These are phyloP conservation scores for Colletotrichum godetiae DNA, from an alignment of 2,329 filamentous ascomycete genomes.

Conservation along the genomic window DNA sequence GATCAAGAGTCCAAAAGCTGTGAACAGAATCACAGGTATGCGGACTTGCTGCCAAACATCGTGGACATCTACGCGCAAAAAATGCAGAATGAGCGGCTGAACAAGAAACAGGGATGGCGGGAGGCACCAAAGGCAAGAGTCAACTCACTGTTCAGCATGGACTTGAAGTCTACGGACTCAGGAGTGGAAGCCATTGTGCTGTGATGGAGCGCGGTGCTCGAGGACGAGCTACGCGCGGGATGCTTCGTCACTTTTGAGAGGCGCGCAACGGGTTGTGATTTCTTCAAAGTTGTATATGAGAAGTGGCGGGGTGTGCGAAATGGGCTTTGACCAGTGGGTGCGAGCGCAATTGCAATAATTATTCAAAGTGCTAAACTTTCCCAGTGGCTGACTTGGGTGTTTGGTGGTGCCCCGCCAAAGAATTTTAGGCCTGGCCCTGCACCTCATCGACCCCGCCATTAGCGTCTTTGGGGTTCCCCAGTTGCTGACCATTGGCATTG, in stretches of 20 bases:
- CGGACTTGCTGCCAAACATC: conserved; percentile 36
- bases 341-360: conserved; percentile 31
- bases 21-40: conserved; percentile 33
- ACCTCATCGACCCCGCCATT: conserved; percentile 34
- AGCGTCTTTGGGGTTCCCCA: conserved; percentile 14
- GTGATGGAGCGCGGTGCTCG: conserved; percentile 16
- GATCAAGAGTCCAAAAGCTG: conserved; percentile 26
- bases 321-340: conserved; percentile 21
- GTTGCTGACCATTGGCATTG: conserved; percentile 1
- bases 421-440: conserved; percentile 27
- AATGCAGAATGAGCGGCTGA: not conserved
- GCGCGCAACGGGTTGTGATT: not conserved
- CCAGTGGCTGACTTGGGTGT: conserved; percentile 7
- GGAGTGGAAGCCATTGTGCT: conserved; percentile 16
- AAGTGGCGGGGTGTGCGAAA: conserved; percentile 24
- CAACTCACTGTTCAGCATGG: conserved; percentile 26
- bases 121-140: not conserved
- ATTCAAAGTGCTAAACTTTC: conserved; percentile 25
- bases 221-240: conserved; percentile 10
- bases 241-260: conserved; percentile 9
- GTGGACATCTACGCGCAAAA: conserved; percentile 20
- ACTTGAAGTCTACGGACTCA: conserved; percentile 11
- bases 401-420: conserved; percentile 32
- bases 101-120: not conserved
- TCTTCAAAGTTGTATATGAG: not conserved